Percentiles rank a stretch among this genome's conserved stretches.
These are phyloP conservation scores for Lactuca saligna DNA, from an alignment of 129 eudicot genomes.

Conservation along the genomic window DNA sequence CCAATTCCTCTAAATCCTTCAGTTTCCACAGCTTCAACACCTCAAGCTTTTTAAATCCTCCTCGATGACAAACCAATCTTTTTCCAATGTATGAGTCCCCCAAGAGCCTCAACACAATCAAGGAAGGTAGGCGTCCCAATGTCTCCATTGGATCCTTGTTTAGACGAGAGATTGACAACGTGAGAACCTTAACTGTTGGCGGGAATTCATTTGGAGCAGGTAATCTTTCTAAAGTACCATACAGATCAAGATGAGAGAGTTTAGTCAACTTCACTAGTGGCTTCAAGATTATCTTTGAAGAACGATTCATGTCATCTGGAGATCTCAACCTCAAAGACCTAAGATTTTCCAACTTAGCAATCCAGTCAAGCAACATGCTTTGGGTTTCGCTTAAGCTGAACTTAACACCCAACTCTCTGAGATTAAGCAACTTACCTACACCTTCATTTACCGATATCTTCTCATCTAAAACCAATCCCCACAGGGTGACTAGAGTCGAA, in stretches of 20 bases:
- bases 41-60: constrained; percentile 40
- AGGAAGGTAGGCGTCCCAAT: constrained; percentile 37
- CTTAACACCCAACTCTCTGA: constrained; percentile 55
- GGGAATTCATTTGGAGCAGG: constrained; percentile 43
- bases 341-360: constrained; percentile 34
- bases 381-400: constrained; percentile 34
- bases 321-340: constrained; percentile 51
- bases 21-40: constrained; percentile 61
- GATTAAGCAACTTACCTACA: constrained; percentile 34
- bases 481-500: constrained; percentile 41
- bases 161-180: constrained; percentile 55
- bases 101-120: constrained; percentile 56
- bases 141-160: constrained; percentile 49
- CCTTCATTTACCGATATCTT: constrained; percentile 34
- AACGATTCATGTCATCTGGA: constrained; percentile 33
- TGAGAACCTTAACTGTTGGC: constrained; percentile 50
- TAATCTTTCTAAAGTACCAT: constrained; percentile 42
- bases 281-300: constrained; percentile 39
- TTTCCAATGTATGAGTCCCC: constrained; percentile 46
- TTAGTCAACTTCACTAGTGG: constrained; percentile 32
- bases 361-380: constrained; percentile 41
- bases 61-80: constrained; percentile 29
- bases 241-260: constrained; percentile 48
- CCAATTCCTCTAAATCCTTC: constrained; percentile 48
- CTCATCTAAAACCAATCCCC: constrained; percentile 53